Evolutionary conservation across 179 eudicot species (phyloP), one percentile per base, ranked within the genome.

Genomic region (Amaranthus tricolor): DNA sequence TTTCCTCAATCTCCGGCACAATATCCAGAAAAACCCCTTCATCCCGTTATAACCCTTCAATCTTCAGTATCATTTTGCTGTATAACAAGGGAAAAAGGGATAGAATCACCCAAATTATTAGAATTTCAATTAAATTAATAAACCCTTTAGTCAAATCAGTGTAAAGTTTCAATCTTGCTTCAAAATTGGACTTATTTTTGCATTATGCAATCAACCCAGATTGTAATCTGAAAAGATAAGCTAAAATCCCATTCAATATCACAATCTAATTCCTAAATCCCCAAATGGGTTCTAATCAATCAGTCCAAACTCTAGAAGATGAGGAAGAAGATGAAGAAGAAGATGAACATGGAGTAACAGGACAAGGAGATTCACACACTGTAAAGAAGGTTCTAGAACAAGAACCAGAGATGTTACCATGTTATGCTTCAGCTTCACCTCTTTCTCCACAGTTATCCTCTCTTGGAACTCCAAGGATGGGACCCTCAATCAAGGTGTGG

Each of bases 401-500:
- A 73, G 99, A 93, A 78, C 99, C 99, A 5, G 97, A 93, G 70
- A 93, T 95, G 91, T 83, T 93, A 2, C 97, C 99, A n/a, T 93
- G 96, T 75, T 96, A 93, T 82, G 91, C 97, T 5, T 95, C 99
- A 15, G 99, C 99, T 10, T 95, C 97, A 0, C 99, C 99, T 40
- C 81, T 92, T 11, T 93, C 99, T 0, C 99, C 99, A 19, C 97
- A 95, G 83, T 89, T 91, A 9, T 95, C 99, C 43, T 86, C 99
- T 6, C 76, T 90, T 8, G 98, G 98, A 7, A 94, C 98, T 3
- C 98, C 97, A 0, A 78, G 98, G 0, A 84, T 88, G 61, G 97
- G 97, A 0, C 97, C 97, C 24, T 93, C 96, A 6, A 95, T 95
- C 80, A 95, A 95, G 83, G 99, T 95, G 75, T 95, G 99, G 99